Conservation (phyloP, 495 filamentous ascomycete species). For the Venustampulla echinocandica region DNA sequence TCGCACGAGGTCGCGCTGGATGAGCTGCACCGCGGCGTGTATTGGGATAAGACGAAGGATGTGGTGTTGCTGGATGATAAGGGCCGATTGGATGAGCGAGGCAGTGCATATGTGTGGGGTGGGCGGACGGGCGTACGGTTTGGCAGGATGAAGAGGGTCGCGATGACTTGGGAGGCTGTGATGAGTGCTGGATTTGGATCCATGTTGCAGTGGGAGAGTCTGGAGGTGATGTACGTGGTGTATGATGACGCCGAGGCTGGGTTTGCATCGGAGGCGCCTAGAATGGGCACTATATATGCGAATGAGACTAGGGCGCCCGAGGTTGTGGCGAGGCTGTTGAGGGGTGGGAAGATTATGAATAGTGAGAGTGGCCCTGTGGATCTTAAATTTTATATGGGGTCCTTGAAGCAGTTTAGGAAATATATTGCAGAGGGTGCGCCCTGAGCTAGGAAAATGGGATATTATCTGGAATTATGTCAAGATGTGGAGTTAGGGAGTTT, state of each 20-base stretch:
- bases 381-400: no score
- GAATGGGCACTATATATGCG: no score
- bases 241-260: not conserved
- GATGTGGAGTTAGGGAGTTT: no score
- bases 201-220: not conserved
- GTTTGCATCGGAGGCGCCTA: not conserved
- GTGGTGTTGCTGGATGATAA: not conserved
- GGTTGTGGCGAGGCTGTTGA: not conserved
- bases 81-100: not conserved
- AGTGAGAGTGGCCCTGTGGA: no score
- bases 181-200: not conserved
- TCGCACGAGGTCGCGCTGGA: not conserved
- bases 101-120: not conserved
- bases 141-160: not conserved
- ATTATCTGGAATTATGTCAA: no score
- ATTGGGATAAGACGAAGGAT: slow-evolving; percentile 2
- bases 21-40: not conserved
- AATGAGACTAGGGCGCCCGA: no score
- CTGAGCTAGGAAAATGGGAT: no score
- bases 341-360: not conserved
- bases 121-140: slow-evolving; percentile 1
- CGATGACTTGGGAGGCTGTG: not conserved
- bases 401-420: no score
- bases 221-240: not conserved
- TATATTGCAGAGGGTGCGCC: no score